A percentile compares a stretch with the other conserved stretches of the same genome.
Conservation (phyloP, 768 basidiomycete species). For the Daedaleopsis nitida region DNA sequence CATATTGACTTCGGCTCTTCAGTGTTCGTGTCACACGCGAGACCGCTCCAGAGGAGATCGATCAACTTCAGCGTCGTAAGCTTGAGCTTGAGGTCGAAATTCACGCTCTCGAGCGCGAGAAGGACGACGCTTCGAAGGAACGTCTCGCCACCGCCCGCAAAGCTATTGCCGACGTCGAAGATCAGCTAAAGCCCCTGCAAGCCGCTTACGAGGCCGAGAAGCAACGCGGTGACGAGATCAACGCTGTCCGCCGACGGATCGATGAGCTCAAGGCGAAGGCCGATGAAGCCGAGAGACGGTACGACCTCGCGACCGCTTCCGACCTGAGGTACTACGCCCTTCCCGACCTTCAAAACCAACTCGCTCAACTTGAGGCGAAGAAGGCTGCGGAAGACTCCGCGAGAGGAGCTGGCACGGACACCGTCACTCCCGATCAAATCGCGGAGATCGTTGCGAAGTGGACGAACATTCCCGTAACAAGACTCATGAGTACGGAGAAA, state of each 20-base stretch:
- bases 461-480: conserved; percentile 90
- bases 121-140: conserved; percentile 86
- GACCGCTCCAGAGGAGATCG: conserved; percentile 92
- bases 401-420: conserved; percentile 55
- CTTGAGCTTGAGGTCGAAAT: conserved; percentile 94
- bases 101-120: conserved; percentile 91
- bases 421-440: conserved; percentile 86
- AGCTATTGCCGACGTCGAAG: conserved; percentile 81
- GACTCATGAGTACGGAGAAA: conserved; percentile 85
- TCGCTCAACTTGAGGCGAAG: conserved; percentile 71
- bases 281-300: conserved; percentile 89
- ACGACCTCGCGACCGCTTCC: conserved; percentile 75
- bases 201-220: conserved; percentile 90
- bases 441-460: conserved; percentile 93
- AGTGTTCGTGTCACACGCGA: conserved; percentile 91
- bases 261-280: conserved; percentile 92
- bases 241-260: conserved; percentile 72
- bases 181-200: conserved; percentile 78
- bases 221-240: conserved; percentile 77
- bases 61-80: conserved; percentile 85
- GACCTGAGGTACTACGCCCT: conserved; percentile 92
- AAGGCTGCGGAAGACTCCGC: conserved; percentile 72
- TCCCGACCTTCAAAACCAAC: conserved; percentile 78
- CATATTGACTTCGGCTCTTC: conserved; percentile 15
- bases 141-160: conserved; percentile 74